Evolutionary conservation across 495 filamentous ascomycete species (phyloP).

Genomic region (Neurospora terricola): DNA sequence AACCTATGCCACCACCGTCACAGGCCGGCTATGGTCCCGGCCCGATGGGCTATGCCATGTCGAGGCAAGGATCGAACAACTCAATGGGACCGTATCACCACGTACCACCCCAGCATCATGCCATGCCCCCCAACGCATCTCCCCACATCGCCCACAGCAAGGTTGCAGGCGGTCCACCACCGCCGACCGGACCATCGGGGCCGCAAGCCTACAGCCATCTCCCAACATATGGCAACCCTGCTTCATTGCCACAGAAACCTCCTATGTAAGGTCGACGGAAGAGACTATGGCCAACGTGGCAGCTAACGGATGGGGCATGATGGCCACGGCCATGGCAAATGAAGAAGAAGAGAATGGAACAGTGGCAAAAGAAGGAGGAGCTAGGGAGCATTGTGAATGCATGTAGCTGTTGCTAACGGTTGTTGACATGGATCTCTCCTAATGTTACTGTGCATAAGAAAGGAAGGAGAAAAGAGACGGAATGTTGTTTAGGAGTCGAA

Average conservation of each 20-base stretch:
- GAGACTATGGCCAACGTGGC: not conserved
- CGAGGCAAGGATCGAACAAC: constrained; percentile 42
- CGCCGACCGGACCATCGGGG: constrained; percentile 11
- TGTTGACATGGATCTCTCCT: not conserved
- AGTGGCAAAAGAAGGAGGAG: not conserved
- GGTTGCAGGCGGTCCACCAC: constrained; percentile 18
- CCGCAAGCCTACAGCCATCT: constrained; percentile 37
- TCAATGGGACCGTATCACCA: constrained; percentile 39
- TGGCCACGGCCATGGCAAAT: not conserved
- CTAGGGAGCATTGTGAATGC: not conserved
- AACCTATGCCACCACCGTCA: constrained; percentile 28
- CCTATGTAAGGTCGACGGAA: constrained; percentile 22
- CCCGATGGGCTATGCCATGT: constrained; percentile 35
- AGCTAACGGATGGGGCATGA: not conserved
- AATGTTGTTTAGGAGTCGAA: not conserved
- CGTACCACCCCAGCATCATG: constrained; percentile 5
- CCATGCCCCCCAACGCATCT: constrained; percentile 23
- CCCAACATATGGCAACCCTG: constrained; percentile 45
- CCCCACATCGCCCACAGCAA: constrained; percentile 31
- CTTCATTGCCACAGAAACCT: constrained; percentile 47
- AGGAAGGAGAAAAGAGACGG: not conserved
- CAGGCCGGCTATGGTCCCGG: constrained; percentile 19
- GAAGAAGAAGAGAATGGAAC: not conserved
- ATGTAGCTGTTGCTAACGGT: not conserved
- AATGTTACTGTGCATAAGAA: not conserved